A percentile compares a stretch with the other conserved stretches of the same genome.
These are phyloP conservation scores for Botrytis deweyae DNA, from an alignment of 2,329 filamentous ascomycete species.

Conservation along the genomic window DNA sequence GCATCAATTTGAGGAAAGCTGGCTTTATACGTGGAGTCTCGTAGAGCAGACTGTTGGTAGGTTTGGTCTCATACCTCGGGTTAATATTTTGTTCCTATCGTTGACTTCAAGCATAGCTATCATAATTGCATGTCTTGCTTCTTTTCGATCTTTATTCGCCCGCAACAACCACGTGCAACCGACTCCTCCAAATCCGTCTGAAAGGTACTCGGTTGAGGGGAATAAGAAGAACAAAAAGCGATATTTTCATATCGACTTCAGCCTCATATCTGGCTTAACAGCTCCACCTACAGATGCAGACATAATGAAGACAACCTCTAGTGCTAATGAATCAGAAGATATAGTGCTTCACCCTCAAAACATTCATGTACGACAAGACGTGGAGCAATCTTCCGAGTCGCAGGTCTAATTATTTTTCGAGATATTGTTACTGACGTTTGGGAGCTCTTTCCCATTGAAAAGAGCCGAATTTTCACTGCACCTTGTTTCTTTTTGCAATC, in stretches of 20 bases:
- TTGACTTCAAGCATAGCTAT: background rate
- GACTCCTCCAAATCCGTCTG: background rate
- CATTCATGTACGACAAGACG: background rate
- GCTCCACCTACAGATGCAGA: background rate
- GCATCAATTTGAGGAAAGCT: background rate
- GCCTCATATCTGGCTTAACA: background rate
- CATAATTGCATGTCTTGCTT: background rate
- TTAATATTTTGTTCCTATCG: background rate
- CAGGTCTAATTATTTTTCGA: too few relatives aligned
- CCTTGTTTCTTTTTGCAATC: too few relatives aligned
- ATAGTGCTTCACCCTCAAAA: background rate
- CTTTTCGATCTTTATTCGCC: background rate
- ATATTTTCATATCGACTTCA: background rate
- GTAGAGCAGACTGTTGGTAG: background rate
- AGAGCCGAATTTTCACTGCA: too few relatives aligned
- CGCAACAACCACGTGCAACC: background rate
- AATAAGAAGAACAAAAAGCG: background rate
- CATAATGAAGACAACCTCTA: background rate
- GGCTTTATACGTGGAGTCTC: conserved; percentile 8
- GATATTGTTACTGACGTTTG: too few relatives aligned
- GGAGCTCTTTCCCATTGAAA: too few relatives aligned
- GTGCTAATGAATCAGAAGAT: background rate
- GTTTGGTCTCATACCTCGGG: background rate
- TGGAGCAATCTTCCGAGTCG: background rate
- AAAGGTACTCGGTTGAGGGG: background rate